Evolutionary conservation across 2,329 filamentous ascomycete genomes (phyloP), one percentile per base, ranked within the genome.

Genomic region (Fusarium sp.): DNA sequence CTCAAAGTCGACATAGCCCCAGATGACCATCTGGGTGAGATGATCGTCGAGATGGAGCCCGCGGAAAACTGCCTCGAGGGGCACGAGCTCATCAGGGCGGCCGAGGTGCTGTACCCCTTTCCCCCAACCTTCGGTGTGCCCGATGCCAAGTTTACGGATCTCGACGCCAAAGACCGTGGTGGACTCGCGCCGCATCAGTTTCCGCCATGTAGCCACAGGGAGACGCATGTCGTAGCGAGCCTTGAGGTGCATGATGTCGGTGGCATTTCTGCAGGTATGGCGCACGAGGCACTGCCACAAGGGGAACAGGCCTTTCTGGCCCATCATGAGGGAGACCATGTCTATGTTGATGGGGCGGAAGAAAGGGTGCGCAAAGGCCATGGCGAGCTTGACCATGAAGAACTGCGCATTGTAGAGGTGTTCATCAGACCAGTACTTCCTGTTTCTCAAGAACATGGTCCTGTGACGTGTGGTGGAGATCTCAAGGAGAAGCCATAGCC

Each of bases 401-500:
- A 88, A 74, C 40, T 87, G 84, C 3, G 85, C 80, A 46, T 85
- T 80, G 70, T 85, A 84, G 9, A 95, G 73, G 69, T 91, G 86
- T 5, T 72, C 58, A 53, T 89, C 78, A 9, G 81, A 77, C 81
- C 90, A 90, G 43, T 88, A 78, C 0, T 69, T 64, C 9, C 50
- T 48, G 72, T 85, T 85, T 28, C 78, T 78, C 6, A 92, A 73
- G 6, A 89, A 77, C 2, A 77, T 78, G 6, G 81, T 74, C 1
- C 91, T 85, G 12, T 83, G 77, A 1, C 63, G 68, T 45, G 81
- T 88, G 12, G 85, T 86, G 1, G 84, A 77, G 5, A 88, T 77
- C 69, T 93, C 90, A 79, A 92, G 86, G 31, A 91, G 70, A 47
- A 90, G 81, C 92, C 92, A 95, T 15, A 92, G 78, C 70, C 91